Percentiles rank a stretch among this genome's conserved stretches.
Conservation (phyloP, 208 protist species). For the Trypanosoma brucei region DNA sequence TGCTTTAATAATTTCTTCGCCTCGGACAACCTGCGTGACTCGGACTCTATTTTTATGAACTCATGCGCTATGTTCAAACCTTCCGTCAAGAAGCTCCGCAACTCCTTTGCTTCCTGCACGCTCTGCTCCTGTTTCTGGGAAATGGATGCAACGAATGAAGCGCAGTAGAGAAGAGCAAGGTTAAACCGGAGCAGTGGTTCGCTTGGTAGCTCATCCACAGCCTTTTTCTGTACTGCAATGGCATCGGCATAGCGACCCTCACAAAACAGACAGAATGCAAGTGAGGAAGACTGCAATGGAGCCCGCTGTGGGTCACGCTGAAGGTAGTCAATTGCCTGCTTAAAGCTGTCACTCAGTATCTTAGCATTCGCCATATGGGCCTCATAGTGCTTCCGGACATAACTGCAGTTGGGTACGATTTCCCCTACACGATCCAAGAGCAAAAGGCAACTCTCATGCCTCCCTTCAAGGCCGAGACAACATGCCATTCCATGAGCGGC, state of each 20-base stretch:
- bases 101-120: constrained; percentile 29
- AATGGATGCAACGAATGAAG: constrained; percentile 54
- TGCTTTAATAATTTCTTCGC: constrained; percentile 32
- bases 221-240: constrained; percentile 38
- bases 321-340: constrained; percentile 76
- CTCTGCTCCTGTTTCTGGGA: constrained; percentile 27
- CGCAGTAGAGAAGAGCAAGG: constrained; percentile 59
- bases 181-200: constrained; percentile 73
- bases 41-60: constrained; percentile 23
- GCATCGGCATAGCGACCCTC: constrained; percentile 59
- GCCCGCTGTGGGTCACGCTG: constrained; percentile 27
- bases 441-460: constrained; percentile 57
- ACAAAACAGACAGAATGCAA: constrained; percentile 70
- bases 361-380: constrained; percentile 77
- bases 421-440: constrained; percentile 71
- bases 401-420: constrained; percentile 50
- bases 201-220: constrained; percentile 20
- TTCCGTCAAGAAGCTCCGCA: constrained; percentile 36
- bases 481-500: constrained; percentile 81
- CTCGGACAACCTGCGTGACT: constrained; percentile 25
- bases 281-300: constrained; percentile 49
- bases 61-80: constrained; percentile 30
- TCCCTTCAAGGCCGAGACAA: constrained; percentile 64
- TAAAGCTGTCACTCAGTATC: constrained; percentile 65
- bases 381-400: constrained; percentile 38